Conservation (phyloP, 768 basidiomycete species). For the Leccinum olivaceopallidum region DNA sequence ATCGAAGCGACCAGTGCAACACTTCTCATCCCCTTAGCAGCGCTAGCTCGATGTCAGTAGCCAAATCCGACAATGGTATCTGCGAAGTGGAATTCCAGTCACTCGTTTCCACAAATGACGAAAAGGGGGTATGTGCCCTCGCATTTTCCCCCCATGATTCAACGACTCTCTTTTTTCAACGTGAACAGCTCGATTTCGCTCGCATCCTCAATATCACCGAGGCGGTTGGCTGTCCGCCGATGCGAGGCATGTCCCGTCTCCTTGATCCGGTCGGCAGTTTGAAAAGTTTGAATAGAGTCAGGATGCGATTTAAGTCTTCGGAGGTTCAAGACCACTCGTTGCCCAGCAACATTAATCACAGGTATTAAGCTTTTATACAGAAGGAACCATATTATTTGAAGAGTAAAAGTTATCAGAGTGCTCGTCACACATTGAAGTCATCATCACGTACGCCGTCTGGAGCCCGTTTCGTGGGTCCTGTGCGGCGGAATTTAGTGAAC, state of each 20-base stretch:
- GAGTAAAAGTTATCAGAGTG: not conserved
- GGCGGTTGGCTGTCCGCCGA: not conserved
- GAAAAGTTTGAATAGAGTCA: not conserved
- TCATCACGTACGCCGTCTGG: slow-evolving; percentile 1
- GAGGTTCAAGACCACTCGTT: slow-evolving; percentile 22
- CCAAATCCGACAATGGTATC: no score
- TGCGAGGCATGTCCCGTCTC: not conserved
- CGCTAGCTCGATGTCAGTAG: no score
- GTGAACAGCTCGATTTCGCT: not conserved
- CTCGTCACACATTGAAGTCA: not conserved
- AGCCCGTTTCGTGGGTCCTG: slow-evolving; percentile 10
- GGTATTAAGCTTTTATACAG: slow-evolving; percentile 3
- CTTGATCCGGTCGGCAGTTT: not conserved
- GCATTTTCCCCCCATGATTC: not conserved
- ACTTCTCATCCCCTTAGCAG: no score
- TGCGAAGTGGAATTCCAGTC: no score
- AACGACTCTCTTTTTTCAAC: not conserved
- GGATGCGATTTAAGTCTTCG: not conserved
- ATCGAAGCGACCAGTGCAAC: not conserved
- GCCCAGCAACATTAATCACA: slow-evolving; percentile 11
- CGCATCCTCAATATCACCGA: not conserved
- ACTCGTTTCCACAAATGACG: not conserved
- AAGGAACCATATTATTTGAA: not conserved
- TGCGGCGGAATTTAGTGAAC: not conserved
- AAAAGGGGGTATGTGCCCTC: not conserved